Conservation (phyloP, 805 yeast species). For the Millerozyma miso region DNA sequence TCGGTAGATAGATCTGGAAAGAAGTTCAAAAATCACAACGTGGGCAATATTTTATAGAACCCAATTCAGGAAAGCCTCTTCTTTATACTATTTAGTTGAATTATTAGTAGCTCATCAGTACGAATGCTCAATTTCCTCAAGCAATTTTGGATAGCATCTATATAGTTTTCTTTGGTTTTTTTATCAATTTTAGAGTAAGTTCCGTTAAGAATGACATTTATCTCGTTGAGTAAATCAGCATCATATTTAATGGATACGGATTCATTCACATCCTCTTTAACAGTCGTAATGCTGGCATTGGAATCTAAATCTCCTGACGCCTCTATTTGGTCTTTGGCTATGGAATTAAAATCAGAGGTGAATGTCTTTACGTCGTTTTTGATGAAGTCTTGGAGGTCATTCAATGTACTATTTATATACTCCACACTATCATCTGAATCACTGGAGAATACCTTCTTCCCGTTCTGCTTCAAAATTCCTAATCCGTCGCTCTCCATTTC, state of each 20-base stretch:
- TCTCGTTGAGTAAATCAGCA: conserved; percentile 6
- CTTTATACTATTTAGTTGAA: conserved; percentile 18
- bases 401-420: conserved; percentile 17
- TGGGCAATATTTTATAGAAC: conserved; percentile 45
- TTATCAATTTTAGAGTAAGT: neutral
- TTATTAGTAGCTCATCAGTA: conserved; percentile 18
- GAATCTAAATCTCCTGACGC: neutral
- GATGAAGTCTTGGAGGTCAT: conserved; percentile 21
- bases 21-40: conserved; percentile 78
- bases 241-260: neutral
- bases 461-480: conserved; percentile 5
- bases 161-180: neutral
- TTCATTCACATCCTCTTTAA: neutral
- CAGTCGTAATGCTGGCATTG: neutral
- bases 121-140: conserved; percentile 10
- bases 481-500: conserved; percentile 3
- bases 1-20: conserved; percentile 77
- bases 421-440: neutral
- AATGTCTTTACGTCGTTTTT: conserved; percentile 15
- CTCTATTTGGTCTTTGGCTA: conserved; percentile 7
- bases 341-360: conserved; percentile 18
- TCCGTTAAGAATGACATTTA: conserved; percentile 8
- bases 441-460: conserved; percentile 10
- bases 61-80: conserved; percentile 6
- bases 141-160: conserved; percentile 9